Percentiles rank a stretch among this genome's conserved stretches.
Conservation (phyloP, 148 eudicot genomes). For the Limonium bicolor region DNA sequence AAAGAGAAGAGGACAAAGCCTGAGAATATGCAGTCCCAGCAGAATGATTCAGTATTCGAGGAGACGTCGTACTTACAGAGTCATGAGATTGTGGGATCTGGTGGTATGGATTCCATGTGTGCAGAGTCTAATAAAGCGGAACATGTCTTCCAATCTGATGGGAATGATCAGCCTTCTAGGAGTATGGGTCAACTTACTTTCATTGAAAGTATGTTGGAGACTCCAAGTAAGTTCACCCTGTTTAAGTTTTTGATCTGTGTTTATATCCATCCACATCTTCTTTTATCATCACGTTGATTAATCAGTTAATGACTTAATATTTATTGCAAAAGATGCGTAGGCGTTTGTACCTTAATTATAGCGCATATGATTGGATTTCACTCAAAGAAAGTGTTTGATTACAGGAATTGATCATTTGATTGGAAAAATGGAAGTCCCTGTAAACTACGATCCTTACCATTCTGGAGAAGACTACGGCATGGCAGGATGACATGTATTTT, state of each 20-base stretch:
- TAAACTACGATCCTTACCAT: constrained; percentile 30
- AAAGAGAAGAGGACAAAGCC: constrained; percentile 63
- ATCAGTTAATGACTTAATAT: too few species aligned
- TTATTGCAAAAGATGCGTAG: too few species aligned
- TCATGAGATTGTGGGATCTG: constrained; percentile 52
- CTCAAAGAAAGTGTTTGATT: constrained; percentile 8
- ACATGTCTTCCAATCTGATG: constrained; percentile 31
- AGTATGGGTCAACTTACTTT: constrained; percentile 51
- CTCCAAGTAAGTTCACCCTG: constrained; percentile 45
- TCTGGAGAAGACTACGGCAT: constrained; percentile 40
- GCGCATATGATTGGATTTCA: too few species aligned
- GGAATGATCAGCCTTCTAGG: constrained; percentile 23
- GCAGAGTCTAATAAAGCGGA: constrained; percentile 31
- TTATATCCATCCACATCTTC: background rate
- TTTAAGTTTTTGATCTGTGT: background rate
- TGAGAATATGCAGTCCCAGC: constrained; percentile 41
- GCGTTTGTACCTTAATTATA: too few species aligned
- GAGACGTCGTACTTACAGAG: constrained; percentile 46
- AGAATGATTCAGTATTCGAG: constrained; percentile 19
- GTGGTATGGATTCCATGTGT: constrained; percentile 30
- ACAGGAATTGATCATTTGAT: constrained; percentile 63
- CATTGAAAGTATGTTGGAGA: constrained; percentile 54
- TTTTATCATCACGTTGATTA: background rate
- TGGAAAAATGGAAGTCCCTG: constrained; percentile 52
- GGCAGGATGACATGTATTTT: constrained; percentile 24